Conservation (phyloP, 1,284 basidiomycete genomes). For the Sporisorium reilianum region DNA sequence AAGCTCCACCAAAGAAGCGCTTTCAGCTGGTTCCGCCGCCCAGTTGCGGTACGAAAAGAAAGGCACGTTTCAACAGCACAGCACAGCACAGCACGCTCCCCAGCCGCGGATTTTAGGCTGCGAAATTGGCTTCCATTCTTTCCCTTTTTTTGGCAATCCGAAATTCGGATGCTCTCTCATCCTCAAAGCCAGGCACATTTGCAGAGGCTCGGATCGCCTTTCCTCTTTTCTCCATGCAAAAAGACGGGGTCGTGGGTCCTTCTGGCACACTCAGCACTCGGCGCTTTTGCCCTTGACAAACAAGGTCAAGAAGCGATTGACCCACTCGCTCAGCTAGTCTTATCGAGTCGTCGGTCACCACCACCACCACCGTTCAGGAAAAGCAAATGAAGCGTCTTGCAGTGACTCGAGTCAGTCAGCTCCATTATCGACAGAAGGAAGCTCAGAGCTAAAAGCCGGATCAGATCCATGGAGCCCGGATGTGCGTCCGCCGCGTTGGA, state of each 20-base stretch:
- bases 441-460: slow-evolving; percentile 3
- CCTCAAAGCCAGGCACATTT: neutral
- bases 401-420: too few relatives aligned
- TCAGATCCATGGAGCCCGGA: slow-evolving; percentile 1
- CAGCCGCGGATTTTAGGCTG: slow-evolving; percentile 1
- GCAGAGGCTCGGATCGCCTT: neutral
- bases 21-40: slow-evolving; percentile 3
- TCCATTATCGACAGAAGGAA: too few relatives aligned
- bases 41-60: too few relatives aligned
- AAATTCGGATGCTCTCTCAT: neutral
- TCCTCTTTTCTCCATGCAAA: neutral
- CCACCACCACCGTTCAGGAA: too few relatives aligned
- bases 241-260: neutral
- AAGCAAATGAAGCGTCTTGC: too few relatives aligned
- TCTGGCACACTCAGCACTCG: neutral
- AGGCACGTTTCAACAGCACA: neutral
- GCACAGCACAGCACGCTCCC: neutral
- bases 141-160: neutral
- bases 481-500: neutral
- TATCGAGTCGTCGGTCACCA: too few relatives aligned
- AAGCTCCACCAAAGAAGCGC: neutral
- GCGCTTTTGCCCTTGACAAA: too few relatives aligned
- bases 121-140: neutral
- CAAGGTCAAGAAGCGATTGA: too few relatives aligned
- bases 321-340: too few relatives aligned